These are phyloP conservation scores for Acanthamoeba sp. DNA, from an alignment of 208 protist species.

Conservation along the genomic window DNA sequence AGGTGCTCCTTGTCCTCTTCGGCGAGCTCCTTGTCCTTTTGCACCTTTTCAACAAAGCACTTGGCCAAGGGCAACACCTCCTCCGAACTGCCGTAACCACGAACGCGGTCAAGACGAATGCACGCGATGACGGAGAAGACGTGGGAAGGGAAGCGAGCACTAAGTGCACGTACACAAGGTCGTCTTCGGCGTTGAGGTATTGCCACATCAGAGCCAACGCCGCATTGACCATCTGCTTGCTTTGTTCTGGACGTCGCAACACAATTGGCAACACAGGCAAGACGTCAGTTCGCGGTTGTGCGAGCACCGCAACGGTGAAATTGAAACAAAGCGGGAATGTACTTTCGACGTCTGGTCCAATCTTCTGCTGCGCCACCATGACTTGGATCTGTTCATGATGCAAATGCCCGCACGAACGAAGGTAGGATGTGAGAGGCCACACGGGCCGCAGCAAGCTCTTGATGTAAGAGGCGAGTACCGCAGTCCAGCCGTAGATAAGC, in stretches of 20 bases:
- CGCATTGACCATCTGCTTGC: conserved; percentile 22
- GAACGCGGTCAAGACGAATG: neutral
- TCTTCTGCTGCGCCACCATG: conserved; percentile 20
- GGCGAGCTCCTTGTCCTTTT: conserved; percentile 30
- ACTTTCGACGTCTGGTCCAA: conserved; percentile 25
- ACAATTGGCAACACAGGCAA: too few relatives aligned
- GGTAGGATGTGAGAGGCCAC: too few relatives aligned
- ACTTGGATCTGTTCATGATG: conserved; percentile 45
- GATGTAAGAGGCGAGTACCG: too few relatives aligned
- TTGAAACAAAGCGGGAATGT: neutral
- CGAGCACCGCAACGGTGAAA: too few relatives aligned
- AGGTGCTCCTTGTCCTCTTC: conserved; percentile 38
- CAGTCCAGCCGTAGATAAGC: conserved; percentile 45
- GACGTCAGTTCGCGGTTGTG: too few relatives aligned
- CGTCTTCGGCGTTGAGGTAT: conserved; percentile 38
- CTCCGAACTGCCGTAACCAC: neutral
- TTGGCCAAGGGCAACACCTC: conserved; percentile 41
- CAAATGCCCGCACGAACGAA: too few relatives aligned
- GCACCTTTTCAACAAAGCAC: conserved; percentile 45
- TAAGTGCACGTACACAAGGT: conserved; percentile 27
- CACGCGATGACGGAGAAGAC: too few relatives aligned
- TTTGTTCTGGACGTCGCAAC: neutral
- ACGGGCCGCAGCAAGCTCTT: too few relatives aligned
- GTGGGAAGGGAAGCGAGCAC: neutral
- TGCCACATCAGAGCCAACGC: conserved; percentile 5